Evolutionary conservation across 2,329 filamentous ascomycete species (phyloP), one percentile per base, ranked within the genome.

Genomic region (Drechmeria coniospora): DNA sequence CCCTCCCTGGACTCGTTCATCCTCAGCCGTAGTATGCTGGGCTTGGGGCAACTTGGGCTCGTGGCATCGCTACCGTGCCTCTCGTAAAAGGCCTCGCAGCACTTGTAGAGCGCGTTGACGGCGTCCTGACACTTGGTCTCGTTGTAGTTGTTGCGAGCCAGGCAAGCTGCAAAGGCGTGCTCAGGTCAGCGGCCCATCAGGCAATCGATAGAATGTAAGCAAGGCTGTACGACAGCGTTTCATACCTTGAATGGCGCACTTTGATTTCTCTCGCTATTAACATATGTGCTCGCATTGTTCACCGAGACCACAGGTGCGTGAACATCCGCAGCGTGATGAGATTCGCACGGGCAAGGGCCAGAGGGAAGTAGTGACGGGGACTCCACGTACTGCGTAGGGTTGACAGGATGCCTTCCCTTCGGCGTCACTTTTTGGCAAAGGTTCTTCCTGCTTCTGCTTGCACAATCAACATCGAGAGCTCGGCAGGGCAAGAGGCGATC

Each of bases 231-330:
- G 7, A 15, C 8, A 15, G 15, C 10, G 10, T 20, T 4, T 14
- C 33, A 11, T 44, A 90, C 86, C 70, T 69, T 94, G 86, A 34
- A 94, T 93, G 7, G 81, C 83, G 56, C 86, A 94, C 79, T 84
- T 35, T 11, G 21, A 26, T 44, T 21, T 36, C 28, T 16, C 25
- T 23, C 8, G n/a, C 12, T 15, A 6, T 30, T 7, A 12, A 15
- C 15, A 13, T 9, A 25, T 26, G 15, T n/a, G n/a, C n/a, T n/a
- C n/a, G n/a, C n/a, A n/a, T n/a, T n/a, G n/a, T n/a, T n/a, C n/a
- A n/a, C n/a, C n/a, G n/a, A n/a, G n/a, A n/a, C n/a, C n/a, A n/a
- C n/a, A n/a, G n/a, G n/a, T n/a, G n/a, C n/a, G n/a, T n/a, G n/a
- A n/a, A n/a, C n/a, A n/a, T n/a, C n/a, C n/a, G n/a, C n/a, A n/a